Evolutionary conservation across 495 filamentous ascomycete genomes (phyloP).

Genomic region (Trichoderma reesei): DNA sequence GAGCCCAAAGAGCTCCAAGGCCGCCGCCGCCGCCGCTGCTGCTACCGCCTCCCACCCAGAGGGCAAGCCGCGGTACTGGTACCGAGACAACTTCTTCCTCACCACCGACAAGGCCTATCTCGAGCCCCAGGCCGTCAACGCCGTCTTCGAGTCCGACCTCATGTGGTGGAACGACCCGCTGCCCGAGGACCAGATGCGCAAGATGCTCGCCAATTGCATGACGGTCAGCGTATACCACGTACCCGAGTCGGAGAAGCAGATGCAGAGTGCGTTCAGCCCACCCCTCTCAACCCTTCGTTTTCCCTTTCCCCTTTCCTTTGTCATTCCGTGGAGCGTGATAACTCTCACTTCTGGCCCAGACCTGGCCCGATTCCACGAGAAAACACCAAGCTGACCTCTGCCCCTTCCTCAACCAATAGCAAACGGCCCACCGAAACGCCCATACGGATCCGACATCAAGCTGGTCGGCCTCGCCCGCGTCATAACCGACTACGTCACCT

Average conservation of each 20-base stretch:
- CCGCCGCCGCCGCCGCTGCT: background rate
- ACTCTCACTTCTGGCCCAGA: too few species aligned
- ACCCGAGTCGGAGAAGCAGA: constrained; percentile 20
- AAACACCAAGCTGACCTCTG: constrained; percentile 4
- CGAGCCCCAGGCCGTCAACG: constrained; percentile 38
- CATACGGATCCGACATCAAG: background rate
- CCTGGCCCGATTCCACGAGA: too few species aligned
- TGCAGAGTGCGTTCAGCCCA: constrained; percentile 16
- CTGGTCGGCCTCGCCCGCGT: constrained; percentile 53
- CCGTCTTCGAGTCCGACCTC: constrained; percentile 39
- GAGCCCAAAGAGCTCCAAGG: constrained; percentile 5
- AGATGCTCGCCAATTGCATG: constrained; percentile 41
- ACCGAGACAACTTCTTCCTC: constrained; percentile 30
- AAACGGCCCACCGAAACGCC: constrained; percentile 11
- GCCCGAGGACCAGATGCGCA: constrained; percentile 28
- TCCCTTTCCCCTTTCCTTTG: background rate
- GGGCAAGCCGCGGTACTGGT: constrained; percentile 20
- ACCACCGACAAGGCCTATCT: constrained; percentile 43
- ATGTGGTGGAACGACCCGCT: constrained; percentile 46
- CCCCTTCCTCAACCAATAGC: background rate
- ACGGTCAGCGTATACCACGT: constrained; percentile 45
- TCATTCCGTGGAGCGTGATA: too few species aligned
- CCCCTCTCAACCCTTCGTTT: background rate
- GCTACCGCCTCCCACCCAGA: background rate
- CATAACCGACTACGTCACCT: constrained; percentile 54